Evolutionary conservation across 2,329 filamentous ascomycete genomes (phyloP).

Genomic region (Aspergillus sp.): DNA sequence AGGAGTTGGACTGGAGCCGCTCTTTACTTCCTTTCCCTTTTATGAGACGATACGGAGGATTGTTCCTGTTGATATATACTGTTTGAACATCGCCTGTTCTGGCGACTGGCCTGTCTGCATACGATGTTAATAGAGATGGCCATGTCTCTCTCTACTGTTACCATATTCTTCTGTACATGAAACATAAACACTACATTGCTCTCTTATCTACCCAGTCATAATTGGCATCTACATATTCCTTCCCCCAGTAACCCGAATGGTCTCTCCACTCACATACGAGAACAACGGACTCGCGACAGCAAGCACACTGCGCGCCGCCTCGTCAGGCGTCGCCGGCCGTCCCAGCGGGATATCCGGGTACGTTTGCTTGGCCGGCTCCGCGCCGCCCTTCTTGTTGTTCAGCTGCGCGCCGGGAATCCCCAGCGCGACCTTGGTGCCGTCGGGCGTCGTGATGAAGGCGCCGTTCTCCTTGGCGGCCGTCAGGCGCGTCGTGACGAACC

Average conservation of each 20-base stretch:
- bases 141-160: not conserved
- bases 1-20: slow-evolving; percentile 6
- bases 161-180: not conserved
- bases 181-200: not conserved
- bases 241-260: slow-evolving; percentile 80
- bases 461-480: slow-evolving; percentile 83
- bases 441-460: slow-evolving; percentile 72
- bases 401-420: slow-evolving; percentile 67
- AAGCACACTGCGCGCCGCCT: slow-evolving; percentile 74
- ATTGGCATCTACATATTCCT: slow-evolving; percentile 59
- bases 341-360: slow-evolving; percentile 74
- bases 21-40: slow-evolving; percentile 1
- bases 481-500: slow-evolving; percentile 73
- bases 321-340: slow-evolving; percentile 71
- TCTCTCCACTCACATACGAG: slow-evolving; percentile 82
- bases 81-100: not conserved
- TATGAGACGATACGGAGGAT: not conserved
- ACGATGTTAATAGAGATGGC: not conserved
- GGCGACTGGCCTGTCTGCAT: not conserved
- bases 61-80: too few relatives aligned
- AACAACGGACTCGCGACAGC: slow-evolving; percentile 79
- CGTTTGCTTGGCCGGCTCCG: slow-evolving; percentile 35
- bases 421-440: slow-evolving; percentile 70
- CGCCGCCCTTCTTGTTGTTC: slow-evolving; percentile 21
- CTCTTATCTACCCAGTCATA: too few relatives aligned